A percentile compares a stretch with the other conserved stretches of the same genome.
Evolutionary conservation across 805 yeast genomes (phyloP).

Genomic region (Huiozyma naganishii): DNA sequence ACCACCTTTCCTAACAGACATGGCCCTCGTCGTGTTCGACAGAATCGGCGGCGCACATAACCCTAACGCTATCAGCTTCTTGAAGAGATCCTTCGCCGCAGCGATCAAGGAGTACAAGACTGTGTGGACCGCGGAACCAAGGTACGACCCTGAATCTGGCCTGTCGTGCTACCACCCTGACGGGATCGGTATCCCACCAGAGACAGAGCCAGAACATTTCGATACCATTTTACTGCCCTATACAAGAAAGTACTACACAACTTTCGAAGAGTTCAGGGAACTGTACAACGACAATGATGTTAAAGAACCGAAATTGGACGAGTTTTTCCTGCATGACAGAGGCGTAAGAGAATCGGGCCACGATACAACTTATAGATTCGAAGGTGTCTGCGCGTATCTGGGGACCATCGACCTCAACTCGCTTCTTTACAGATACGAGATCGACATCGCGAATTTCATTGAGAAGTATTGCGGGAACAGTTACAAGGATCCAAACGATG

Average conservation of each 20-base stretch:
- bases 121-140: conserved; percentile 71
- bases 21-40: conserved; percentile 62
- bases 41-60: conserved; percentile 41
- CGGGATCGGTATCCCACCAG: conserved; percentile 93
- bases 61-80: conserved; percentile 46
- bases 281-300: conserved; percentile 59
- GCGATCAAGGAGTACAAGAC: conserved; percentile 78
- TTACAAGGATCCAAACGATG: conserved; percentile 32
- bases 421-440: conserved; percentile 79
- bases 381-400: conserved; percentile 77
- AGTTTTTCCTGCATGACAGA: conserved; percentile 80
- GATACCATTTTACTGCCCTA: conserved; percentile 58
- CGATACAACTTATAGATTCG: conserved; percentile 84
- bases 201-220: conserved; percentile 87
- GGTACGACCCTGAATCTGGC: conserved; percentile 64
- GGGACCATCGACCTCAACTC: conserved; percentile 88
- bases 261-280: conserved; percentile 53
- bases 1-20: conserved; percentile 93
- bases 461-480: conserved; percentile 40
- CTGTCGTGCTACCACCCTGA: conserved; percentile 84
- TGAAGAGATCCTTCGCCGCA: conserved; percentile 54
- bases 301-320: conserved; percentile 73
- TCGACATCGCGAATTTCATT: conserved; percentile 63
- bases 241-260: conserved; percentile 47
- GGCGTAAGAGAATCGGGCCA: conserved; percentile 96